phyloP scores from a whole-genome alignment of 441 rosid genomes.

The Populus hybrid region DNA sequence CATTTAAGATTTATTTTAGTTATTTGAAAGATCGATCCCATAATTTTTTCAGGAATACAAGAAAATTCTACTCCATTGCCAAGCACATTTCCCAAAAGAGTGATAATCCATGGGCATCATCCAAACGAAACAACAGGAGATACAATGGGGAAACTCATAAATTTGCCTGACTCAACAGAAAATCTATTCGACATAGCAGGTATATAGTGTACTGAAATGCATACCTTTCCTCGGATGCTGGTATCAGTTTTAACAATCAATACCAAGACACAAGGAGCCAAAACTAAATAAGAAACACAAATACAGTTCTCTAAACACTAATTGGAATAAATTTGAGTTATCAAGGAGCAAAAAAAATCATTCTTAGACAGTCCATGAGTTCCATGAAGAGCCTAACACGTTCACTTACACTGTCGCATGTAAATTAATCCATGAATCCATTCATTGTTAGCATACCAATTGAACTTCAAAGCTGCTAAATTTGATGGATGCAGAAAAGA shows the following conservation, averaged over 20 bases:
- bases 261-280: too few relatives aligned
- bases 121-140: conserved; percentile 45
- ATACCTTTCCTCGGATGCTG: neutral
- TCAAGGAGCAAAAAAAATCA: too few relatives aligned
- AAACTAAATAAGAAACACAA: too few relatives aligned
- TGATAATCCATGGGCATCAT: conserved; percentile 67
- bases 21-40: neutral
- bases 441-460: neutral
- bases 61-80: conserved; percentile 26
- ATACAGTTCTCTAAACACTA: neutral
- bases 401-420: neutral
- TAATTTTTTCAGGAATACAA: conserved; percentile 37
- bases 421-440: neutral
- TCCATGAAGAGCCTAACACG: neutral
- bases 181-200: conserved; percentile 76
- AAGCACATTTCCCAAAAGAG: conserved; percentile 43
- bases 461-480: conserved; percentile 12
- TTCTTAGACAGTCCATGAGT: neutral
- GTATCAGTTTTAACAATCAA: neutral
- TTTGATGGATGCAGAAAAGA: conserved; percentile 56
- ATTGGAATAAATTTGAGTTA: neutral
- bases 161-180: conserved; percentile 61
- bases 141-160: conserved; percentile 54
- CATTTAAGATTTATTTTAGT: neutral
- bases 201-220: conserved; percentile 25